phyloP scores from a whole-genome alignment of 2,329 filamentous ascomycete genomes.

The Ustulina deusta region DNA sequence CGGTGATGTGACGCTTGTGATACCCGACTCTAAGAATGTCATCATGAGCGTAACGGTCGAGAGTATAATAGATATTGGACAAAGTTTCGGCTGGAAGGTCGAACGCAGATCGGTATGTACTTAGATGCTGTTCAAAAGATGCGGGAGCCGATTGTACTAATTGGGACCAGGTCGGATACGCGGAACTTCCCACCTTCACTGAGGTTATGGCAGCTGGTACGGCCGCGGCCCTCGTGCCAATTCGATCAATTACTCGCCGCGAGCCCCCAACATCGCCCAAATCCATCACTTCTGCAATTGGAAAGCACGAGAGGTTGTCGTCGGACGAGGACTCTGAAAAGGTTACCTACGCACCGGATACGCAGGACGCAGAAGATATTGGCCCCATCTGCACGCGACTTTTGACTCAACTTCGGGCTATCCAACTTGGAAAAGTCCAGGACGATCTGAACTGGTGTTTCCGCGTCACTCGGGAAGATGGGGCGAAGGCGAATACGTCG shows the following conservation, averaged over 20 bases:
- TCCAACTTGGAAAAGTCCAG: slow-evolving; percentile 83
- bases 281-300: slow-evolving; percentile 54
- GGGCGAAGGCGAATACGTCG: slow-evolving; percentile 54
- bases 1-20: slow-evolving; percentile 75
- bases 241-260: slow-evolving; percentile 86
- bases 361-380: slow-evolving; percentile 71
- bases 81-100: slow-evolving; percentile 84
- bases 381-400: slow-evolving; percentile 80
- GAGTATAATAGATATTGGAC: slow-evolving; percentile 80
- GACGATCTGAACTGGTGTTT: slow-evolving; percentile 82
- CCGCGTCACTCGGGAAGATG: slow-evolving; percentile 60
- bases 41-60: slow-evolving; percentile 79
- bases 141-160: slow-evolving; percentile 31
- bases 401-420: slow-evolving; percentile 80
- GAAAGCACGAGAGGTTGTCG: slow-evolving; percentile 55
- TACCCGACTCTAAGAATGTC: slow-evolving; percentile 88
- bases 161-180: slow-evolving; percentile 68
- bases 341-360: slow-evolving; percentile 63
- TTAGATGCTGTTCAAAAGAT: neutral
- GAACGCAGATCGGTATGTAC: slow-evolving; percentile 75
- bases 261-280: slow-evolving; percentile 54
- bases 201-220: slow-evolving; percentile 95
- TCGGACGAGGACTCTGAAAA: slow-evolving; percentile 59
- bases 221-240: slow-evolving; percentile 89
- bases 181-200: slow-evolving; percentile 64